Conservation (phyloP, 2,329 filamentous ascomycete species). For the Sporothrix dimorphospora region DNA sequence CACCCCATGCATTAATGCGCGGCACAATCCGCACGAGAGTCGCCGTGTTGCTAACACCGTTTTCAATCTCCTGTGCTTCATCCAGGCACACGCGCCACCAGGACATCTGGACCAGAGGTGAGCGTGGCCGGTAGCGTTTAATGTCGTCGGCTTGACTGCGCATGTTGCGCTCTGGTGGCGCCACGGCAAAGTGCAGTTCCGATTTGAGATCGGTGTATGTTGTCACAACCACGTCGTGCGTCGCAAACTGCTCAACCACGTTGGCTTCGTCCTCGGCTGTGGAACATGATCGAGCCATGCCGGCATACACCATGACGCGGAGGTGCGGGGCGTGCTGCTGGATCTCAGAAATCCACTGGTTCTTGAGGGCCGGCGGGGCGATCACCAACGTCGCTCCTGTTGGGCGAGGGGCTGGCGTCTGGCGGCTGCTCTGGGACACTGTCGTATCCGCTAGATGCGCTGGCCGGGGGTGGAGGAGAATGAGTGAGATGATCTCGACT, state of each 20-base stretch:
- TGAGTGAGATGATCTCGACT: slow-evolving; percentile 71
- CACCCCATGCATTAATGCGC: slow-evolving; percentile 84
- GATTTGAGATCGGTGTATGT: slow-evolving; percentile 72
- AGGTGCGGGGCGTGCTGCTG: slow-evolving; percentile 60
- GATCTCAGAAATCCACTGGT: slow-evolving; percentile 66
- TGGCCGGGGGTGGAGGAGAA: slow-evolving; percentile 62
- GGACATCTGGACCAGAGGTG: slow-evolving; percentile 76
- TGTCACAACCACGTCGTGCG: slow-evolving; percentile 64
- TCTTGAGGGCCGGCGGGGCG: slow-evolving; percentile 57
- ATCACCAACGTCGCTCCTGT: slow-evolving; percentile 65
- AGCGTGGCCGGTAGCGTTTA: slow-evolving; percentile 67
- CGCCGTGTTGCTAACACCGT: slow-evolving; percentile 80
- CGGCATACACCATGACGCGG: slow-evolving; percentile 60
- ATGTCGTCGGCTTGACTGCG: slow-evolving; percentile 54
- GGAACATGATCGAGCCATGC: slow-evolving; percentile 46
- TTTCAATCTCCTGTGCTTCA: slow-evolving; percentile 92
- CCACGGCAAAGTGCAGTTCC: slow-evolving; percentile 77
- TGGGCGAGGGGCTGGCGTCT: slow-evolving; percentile 51
- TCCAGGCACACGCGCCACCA: slow-evolving; percentile 87
- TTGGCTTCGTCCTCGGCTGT: slow-evolving; percentile 44
- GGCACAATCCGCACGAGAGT: slow-evolving; percentile 79
- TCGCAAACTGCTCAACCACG: slow-evolving; percentile 50
- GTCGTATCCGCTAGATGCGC: not conserved
- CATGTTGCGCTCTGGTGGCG: slow-evolving; percentile 68
- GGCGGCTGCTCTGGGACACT: slow-evolving; percentile 40